Evolutionary conservation across 768 basidiomycete genomes (phyloP), one percentile per base, ranked within the genome.

Genomic region (Lepiota subincarnata): DNA sequence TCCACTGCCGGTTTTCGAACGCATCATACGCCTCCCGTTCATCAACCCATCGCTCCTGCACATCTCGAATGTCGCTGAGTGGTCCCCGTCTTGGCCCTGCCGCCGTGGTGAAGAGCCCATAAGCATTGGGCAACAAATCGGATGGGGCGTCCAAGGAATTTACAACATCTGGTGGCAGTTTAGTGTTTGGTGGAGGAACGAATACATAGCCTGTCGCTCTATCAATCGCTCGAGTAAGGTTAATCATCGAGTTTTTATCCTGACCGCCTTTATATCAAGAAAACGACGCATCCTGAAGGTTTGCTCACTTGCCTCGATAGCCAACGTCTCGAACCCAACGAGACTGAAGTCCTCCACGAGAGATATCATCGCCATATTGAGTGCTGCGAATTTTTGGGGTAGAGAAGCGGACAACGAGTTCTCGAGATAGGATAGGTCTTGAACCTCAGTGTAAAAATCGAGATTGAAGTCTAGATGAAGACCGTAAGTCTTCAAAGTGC

Each of bases 361-460:
- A 12, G 89, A 93, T 55, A 92, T 88, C 64, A 98, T 85, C 0
- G 89, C 87, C 78, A 88, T 83, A 66, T 98, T 98, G 41, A 99
- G 70, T 6, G 84, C 83, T 0, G 79, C 72, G 61, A 83, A 97
- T 36, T 84, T 83, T 1, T 86, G 83, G 1, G 79, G 70, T 3
- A 72, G 61, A 0, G 87, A 79, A 0, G 82, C 65, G 0, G 82
- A 75, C 13, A 98, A 80, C 0, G 82, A 72, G 57, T 86, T 86
- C 59, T 91, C 83, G 18, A 99, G 81, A 66, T 98, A 87, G 1
- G 87, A 86, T 0, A 99, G 77, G 64, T 99, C 96, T 68, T 97
- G 94, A 0, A 97, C 97, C 70, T 99, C 94, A 38, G 97, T 98
- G 68, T 98, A 98, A 68, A 90, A 99, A 59, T 93, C 91, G 24